Evolutionary conservation across 495 filamentous ascomycete genomes (phyloP).

Genomic region (Saxophila tyrrhenica): DNA sequence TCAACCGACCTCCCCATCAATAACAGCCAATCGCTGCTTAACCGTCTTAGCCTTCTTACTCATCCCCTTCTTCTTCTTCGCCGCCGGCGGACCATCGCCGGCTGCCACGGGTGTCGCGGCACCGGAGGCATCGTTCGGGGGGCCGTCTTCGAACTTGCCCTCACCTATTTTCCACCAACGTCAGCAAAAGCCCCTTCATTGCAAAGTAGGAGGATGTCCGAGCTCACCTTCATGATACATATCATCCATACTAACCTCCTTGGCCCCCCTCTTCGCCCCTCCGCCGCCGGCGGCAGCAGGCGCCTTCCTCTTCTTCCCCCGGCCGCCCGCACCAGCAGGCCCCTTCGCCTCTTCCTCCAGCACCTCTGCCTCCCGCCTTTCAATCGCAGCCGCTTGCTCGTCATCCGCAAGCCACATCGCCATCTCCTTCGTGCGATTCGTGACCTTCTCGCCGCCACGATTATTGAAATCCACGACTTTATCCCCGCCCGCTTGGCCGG

Average conservation of each 20-base stretch:
- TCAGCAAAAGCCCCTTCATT: neutral
- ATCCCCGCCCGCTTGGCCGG: slow-evolving; percentile 53
- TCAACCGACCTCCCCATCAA: slow-evolving; percentile 51
- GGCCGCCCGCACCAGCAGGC: slow-evolving; percentile 37
- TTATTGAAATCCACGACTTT: slow-evolving; percentile 77
- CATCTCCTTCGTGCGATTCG: slow-evolving; percentile 90
- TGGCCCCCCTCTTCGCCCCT: slow-evolving; percentile 33
- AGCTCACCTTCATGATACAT: slow-evolving; percentile 95
- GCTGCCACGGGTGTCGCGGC: slow-evolving; percentile 65
- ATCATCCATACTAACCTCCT: slow-evolving; percentile 73
- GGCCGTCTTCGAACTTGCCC: slow-evolving; percentile 76
- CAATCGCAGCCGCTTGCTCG: slow-evolving; percentile 82
- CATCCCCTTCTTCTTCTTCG: slow-evolving; percentile 46
- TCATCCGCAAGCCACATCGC: slow-evolving; percentile 95
- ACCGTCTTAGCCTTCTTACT: slow-evolving; percentile 82
- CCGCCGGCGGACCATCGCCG: slow-evolving; percentile 40
- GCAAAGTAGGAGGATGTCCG: neutral
- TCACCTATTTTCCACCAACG: slow-evolving; percentile 51
- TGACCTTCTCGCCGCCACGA: slow-evolving; percentile 57
- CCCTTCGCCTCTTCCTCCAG: slow-evolving; percentile 47
- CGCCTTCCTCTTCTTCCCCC: slow-evolving; percentile 56
- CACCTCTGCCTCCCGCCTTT: slow-evolving; percentile 76
- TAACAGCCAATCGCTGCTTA: slow-evolving; percentile 77
- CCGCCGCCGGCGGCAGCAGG: slow-evolving; percentile 38
- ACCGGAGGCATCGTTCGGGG: slow-evolving; percentile 63